These are phyloP conservation scores for Hermanozyma aechmeae DNA, from an alignment of 805 yeast genomes.

Conservation along the genomic window DNA sequence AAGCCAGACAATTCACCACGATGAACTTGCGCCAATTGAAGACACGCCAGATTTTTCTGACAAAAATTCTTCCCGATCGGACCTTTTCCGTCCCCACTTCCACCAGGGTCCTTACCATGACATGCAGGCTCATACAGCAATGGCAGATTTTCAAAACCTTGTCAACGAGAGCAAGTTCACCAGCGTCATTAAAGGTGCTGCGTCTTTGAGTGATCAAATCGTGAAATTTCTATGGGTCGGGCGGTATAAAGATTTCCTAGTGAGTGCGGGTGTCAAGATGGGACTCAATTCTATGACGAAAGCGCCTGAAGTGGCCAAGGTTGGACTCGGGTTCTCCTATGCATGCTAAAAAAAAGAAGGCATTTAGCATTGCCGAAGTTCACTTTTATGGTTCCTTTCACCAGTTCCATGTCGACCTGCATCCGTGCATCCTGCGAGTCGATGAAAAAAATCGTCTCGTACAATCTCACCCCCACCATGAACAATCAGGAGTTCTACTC, in stretches of 20 bases:
- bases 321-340: slow-evolving; percentile 57
- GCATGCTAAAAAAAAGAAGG: slow-evolving; percentile 48
- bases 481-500: slow-evolving; percentile 9
- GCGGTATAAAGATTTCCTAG: slow-evolving; percentile 64
- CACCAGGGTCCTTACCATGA: too few relatives aligned
- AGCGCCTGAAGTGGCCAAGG: slow-evolving; percentile 38
- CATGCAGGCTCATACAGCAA: slow-evolving; percentile 29
- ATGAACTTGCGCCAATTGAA: too few relatives aligned
- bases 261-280: slow-evolving; percentile 64
- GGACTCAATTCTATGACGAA: slow-evolving; percentile 25
- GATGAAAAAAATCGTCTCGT: too few relatives aligned
- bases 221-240: slow-evolving; percentile 82
- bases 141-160: slow-evolving; percentile 41
- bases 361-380: too few relatives aligned
- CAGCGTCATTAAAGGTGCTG: slow-evolving; percentile 65
- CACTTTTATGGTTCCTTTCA: too few relatives aligned
- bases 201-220: slow-evolving; percentile 55
- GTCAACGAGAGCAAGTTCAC: slow-evolving; percentile 48
- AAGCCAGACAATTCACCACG: too few relatives aligned
- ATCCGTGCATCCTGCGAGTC: too few relatives aligned
- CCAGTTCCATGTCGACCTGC: too few relatives aligned
- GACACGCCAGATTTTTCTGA: too few relatives aligned
- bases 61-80: too few relatives aligned
- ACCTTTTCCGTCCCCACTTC: too few relatives aligned
- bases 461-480: too few relatives aligned